phyloP scores from a whole-genome alignment of 139 green algal species.

The Pseudopediastrum boryanum region DNA sequence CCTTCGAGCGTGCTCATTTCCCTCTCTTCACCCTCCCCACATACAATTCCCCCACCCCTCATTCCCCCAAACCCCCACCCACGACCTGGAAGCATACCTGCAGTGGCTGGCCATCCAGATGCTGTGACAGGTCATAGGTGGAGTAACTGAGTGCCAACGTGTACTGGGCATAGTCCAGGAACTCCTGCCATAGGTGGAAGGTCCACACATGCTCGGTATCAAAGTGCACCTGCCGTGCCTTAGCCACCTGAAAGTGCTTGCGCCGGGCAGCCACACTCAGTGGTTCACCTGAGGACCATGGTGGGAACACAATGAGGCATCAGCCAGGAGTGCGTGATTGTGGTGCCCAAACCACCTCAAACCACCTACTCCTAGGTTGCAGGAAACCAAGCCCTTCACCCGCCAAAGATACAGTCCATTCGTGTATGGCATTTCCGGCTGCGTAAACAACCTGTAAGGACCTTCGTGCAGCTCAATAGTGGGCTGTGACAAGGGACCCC shows the following conservation, averaged over 20 bases:
- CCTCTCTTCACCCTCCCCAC: no score
- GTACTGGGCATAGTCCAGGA: slow-evolving; percentile 54
- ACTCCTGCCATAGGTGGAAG: slow-evolving; percentile 62
- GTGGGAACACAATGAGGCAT: no score
- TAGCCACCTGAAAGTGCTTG: slow-evolving; percentile 32
- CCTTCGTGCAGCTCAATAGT: no score
- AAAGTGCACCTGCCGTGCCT: slow-evolving; percentile 30
- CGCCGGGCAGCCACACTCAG: slow-evolving; percentile 31
- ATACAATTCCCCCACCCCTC: neutral
- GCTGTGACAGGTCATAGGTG: slow-evolving; percentile 53
- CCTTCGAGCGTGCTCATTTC: neutral
- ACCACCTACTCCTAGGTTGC: no score
- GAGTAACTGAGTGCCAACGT: slow-evolving; percentile 47
- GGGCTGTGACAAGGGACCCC: no score
- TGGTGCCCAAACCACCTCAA: no score
- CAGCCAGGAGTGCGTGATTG: no score
- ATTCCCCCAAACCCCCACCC: no score
- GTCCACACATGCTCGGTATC: slow-evolving; percentile 52
- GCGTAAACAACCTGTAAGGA: no score
- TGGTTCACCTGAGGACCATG: slow-evolving; percentile 41
- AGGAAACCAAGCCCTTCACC: no score
- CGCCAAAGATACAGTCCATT: no score
- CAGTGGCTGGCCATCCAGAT: slow-evolving; percentile 65
- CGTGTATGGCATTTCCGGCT: no score
- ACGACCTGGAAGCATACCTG: slow-evolving; percentile 14